phyloP scores from a whole-genome alignment of 2,329 filamentous ascomycete genomes.

The Cladosporium velox region DNA sequence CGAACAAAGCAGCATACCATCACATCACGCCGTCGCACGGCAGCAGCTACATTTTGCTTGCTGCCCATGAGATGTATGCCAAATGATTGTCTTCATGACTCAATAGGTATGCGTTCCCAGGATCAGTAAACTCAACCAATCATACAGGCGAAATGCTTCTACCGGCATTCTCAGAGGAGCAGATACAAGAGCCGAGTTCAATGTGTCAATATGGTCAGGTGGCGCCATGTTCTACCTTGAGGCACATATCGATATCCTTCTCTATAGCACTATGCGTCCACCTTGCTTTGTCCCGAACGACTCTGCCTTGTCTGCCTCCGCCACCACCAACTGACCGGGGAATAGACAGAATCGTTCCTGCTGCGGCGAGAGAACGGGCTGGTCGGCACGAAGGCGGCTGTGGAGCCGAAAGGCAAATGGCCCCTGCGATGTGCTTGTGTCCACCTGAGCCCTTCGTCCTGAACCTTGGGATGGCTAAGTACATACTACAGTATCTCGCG shows the following conservation, averaged over 20 bases:
- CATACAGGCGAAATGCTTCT: neutral
- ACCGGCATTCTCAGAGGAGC: neutral
- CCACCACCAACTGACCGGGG: neutral
- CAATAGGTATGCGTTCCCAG: neutral
- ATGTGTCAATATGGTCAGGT: neutral
- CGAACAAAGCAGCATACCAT: conserved; percentile 10
- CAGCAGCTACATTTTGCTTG: neutral
- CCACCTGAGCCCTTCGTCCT: conserved; percentile 15
- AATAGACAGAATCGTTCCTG: neutral
- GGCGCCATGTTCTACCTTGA: neutral
- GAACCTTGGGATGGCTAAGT: conserved; percentile 5
- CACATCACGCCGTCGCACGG: neutral
- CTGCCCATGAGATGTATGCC: neutral
- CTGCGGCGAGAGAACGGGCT: conserved; percentile 3
- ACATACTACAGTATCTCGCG: neutral
- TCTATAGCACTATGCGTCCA: neutral
- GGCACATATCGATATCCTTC: neutral
- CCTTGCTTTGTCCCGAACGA: neutral
- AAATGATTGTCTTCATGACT: neutral
- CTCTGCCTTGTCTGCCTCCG: neutral
- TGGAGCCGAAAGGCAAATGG: conserved; percentile 15
- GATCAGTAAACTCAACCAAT: neutral
- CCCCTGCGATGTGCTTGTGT: neutral
- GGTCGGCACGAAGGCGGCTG: conserved; percentile 5
- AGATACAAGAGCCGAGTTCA: neutral